Conservation (phyloP, 2,329 filamentous ascomycete genomes). For the Knoxdaviesia capensis region DNA sequence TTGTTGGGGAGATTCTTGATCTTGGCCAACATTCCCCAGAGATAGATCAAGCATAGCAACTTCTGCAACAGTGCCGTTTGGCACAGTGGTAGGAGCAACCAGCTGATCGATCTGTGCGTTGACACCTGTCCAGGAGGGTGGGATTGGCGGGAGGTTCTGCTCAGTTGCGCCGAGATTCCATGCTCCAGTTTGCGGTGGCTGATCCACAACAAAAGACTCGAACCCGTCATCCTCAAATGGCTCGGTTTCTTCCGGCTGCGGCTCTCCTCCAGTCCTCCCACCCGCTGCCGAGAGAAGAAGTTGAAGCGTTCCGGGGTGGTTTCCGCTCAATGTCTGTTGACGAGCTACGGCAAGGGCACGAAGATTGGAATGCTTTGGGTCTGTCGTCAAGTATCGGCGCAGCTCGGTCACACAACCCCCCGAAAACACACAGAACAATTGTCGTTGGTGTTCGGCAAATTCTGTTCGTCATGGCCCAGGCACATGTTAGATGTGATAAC, state of each 20-base stretch:
- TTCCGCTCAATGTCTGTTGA: neutral
- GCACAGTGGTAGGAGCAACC: too few relatives aligned
- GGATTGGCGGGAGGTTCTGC: too few relatives aligned
- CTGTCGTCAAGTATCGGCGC: slow-evolving; percentile 53
- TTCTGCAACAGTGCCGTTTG: too few relatives aligned
- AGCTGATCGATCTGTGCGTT: too few relatives aligned
- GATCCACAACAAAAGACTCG: neutral
- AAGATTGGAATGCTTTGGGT: slow-evolving; percentile 23
- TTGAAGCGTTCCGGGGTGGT: neutral
- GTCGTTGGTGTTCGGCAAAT: slow-evolving; percentile 86
- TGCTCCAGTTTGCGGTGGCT: too few relatives aligned
- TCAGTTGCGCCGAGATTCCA: too few relatives aligned
- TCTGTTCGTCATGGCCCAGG: slow-evolving; percentile 24
- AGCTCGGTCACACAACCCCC: slow-evolving; percentile 63
- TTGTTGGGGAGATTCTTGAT: too few relatives aligned
- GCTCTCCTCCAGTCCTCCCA: neutral
- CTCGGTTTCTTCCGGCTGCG: neutral
- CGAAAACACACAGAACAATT: slow-evolving; percentile 95
- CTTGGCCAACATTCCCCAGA: too few relatives aligned
- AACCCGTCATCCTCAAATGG: neutral
- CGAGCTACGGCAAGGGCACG: slow-evolving; percentile 9
- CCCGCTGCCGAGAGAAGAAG: neutral
- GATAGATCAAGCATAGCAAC: too few relatives aligned
- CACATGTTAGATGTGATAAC: slow-evolving; percentile 4
- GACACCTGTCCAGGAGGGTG: too few relatives aligned